Conservation (phyloP, 1,284 basidiomycete genomes). For the Pascua guehoae region DNA sequence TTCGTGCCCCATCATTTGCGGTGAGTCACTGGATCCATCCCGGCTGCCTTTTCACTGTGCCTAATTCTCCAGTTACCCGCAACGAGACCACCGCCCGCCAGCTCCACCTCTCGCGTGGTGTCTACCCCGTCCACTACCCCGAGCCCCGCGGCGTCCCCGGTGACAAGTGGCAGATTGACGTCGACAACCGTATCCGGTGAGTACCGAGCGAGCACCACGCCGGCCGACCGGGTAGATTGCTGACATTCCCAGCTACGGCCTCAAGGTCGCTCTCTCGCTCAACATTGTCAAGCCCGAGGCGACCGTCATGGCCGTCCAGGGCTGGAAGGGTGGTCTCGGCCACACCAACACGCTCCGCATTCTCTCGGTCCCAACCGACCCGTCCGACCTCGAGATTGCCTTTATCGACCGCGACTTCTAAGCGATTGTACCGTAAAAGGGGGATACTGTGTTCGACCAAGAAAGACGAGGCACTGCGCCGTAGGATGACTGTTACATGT, state of each 20-base stretch:
- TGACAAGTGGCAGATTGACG: constrained; percentile 97
- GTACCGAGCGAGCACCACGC: neutral
- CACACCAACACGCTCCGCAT: constrained; percentile 58
- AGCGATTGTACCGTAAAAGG: neutral
- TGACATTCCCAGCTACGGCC: constrained; percentile 78
- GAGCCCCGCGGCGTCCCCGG: constrained; percentile 82
- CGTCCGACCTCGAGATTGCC: constrained; percentile 68
- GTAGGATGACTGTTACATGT: too few relatives aligned
- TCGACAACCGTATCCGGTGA: constrained; percentile 54
- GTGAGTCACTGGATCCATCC: constrained; percentile 51
- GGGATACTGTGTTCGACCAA: too few relatives aligned
- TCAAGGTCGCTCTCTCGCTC: constrained; percentile 79
- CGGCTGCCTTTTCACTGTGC: constrained; percentile 1
- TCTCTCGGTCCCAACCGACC: constrained; percentile 71
- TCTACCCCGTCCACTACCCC: constrained; percentile 92
- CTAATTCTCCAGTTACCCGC: constrained; percentile 69
- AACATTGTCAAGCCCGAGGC: constrained; percentile 86
- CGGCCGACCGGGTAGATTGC: constrained; percentile 60
- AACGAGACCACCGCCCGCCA: constrained; percentile 94
- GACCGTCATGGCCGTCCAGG: constrained; percentile 92
- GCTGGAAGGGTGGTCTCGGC: constrained; percentile 96
- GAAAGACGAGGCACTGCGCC: too few relatives aligned
- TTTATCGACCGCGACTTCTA: constrained; percentile 16
- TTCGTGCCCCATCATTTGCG: constrained; percentile 86
- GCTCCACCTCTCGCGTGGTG: constrained; percentile 93